phyloP scores from a whole-genome alignment of 1,284 basidiomycete genomes.

The Pseudozyma sp. region DNA sequence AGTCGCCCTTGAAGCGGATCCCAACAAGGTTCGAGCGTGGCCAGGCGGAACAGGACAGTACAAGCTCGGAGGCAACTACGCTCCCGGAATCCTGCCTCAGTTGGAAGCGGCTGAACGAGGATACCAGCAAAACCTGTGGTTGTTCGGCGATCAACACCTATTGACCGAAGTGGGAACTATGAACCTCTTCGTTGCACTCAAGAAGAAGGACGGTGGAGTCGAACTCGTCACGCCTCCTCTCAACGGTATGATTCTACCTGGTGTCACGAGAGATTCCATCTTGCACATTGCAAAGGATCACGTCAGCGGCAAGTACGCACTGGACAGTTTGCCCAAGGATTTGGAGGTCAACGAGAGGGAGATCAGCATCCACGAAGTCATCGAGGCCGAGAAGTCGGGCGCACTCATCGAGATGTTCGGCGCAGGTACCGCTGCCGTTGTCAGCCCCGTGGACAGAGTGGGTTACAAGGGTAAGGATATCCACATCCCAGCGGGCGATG shows the following conservation, averaged over 20 bases:
- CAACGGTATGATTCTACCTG: constrained; percentile 94
- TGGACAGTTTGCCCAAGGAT: constrained; percentile 69
- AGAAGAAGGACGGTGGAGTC: constrained; percentile 75
- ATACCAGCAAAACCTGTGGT: constrained; percentile 95
- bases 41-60: constrained; percentile 66
- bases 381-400: constrained; percentile 78
- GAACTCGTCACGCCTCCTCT: constrained; percentile 77
- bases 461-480: constrained; percentile 89
- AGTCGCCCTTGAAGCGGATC: constrained; percentile 89
- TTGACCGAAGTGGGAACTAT: constrained; percentile 79
- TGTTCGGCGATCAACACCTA: constrained; percentile 73
- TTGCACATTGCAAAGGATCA: constrained; percentile 85
- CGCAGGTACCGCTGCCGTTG: constrained; percentile 76
- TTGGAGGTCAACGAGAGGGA: constrained; percentile 84
- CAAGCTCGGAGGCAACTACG: constrained; percentile 68
- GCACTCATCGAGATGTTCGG: constrained; percentile 91
- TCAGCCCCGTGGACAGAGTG: constrained; percentile 75
- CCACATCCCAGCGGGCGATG: constrained; percentile 83
- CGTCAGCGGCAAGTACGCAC: constrained; percentile 72
- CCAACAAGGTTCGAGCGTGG: constrained; percentile 77
- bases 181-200: constrained; percentile 93
- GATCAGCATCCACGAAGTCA: constrained; percentile 89
- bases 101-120: constrained; percentile 83
- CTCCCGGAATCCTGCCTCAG: constrained; percentile 74
- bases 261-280: constrained; percentile 89